Evolutionary conservation across 2,329 filamentous ascomycete species (phyloP).

Genomic region (Alternaria sp.): DNA sequence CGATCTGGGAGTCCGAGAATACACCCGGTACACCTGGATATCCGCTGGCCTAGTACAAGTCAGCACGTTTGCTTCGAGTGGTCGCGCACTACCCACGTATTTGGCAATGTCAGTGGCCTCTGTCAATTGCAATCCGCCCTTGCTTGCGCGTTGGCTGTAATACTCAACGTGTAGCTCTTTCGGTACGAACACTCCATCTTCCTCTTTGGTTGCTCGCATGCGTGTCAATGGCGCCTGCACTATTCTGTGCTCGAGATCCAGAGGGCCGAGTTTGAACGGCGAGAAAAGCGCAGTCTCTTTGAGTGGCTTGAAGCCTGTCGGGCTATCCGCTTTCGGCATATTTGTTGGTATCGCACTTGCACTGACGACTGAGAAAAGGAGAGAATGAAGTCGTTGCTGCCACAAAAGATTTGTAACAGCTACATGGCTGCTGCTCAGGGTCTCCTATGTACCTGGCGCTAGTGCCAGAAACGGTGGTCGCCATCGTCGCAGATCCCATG

Average conservation of each 20-base stretch:
- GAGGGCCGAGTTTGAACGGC: constrained; percentile 40
- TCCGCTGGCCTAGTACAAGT: constrained; percentile 48
- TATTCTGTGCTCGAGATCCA: constrained; percentile 48
- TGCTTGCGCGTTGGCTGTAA: constrained; percentile 61
- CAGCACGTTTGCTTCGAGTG: not conserved
- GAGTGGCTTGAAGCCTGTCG: constrained; percentile 37
- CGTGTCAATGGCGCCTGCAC: constrained; percentile 51
- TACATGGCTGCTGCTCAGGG: constrained; percentile 20
- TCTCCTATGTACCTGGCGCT: constrained; percentile 38
- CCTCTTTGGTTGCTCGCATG: constrained; percentile 57
- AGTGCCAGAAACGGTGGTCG: constrained; percentile 11
- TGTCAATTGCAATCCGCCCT: constrained; percentile 64
- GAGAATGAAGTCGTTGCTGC: not conserved
- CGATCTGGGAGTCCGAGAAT: constrained; percentile 51
- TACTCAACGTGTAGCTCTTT: constrained; percentile 57
- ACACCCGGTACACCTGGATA: constrained; percentile 44
- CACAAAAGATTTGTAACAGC: not conserved
- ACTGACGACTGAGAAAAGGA: not conserved
- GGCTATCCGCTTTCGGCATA: constrained; percentile 42
- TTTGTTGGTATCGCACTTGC: constrained; percentile 10
- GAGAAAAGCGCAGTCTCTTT: constrained; percentile 42
- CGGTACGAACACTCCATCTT: constrained; percentile 53
- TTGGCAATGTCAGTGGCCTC: constrained; percentile 58
- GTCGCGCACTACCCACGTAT: constrained; percentile 28
- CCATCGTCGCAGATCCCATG: constrained; percentile 24